phyloP scores from a whole-genome alignment of 805 yeast species.

The Candida arabinofermentans region DNA sequence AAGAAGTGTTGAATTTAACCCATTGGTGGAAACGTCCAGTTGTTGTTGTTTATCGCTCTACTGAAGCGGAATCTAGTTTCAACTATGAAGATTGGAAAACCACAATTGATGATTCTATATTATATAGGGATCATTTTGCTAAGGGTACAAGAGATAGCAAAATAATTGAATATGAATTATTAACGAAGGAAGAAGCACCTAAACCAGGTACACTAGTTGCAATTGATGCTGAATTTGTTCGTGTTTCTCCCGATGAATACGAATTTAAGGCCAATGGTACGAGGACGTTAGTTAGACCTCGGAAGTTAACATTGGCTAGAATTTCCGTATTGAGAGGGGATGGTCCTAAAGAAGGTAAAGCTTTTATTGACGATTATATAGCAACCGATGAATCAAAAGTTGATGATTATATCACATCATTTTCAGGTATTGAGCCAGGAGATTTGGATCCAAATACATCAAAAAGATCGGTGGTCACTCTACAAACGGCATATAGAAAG shows the following conservation, averaged over 20 bases:
- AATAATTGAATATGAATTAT: constrained; percentile 60
- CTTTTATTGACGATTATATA: constrained; percentile 92
- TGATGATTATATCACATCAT: constrained; percentile 82
- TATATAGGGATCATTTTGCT: constrained; percentile 74
- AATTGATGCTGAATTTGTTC: constrained; percentile 95
- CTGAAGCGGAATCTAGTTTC: constrained; percentile 36
- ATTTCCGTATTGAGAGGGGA: constrained; percentile 80
- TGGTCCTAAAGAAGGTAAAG: constrained; percentile 62
- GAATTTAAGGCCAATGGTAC: constrained; percentile 75
- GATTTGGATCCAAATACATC: constrained; percentile 75
- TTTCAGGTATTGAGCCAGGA: constrained; percentile 91
- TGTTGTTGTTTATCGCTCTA: constrained; percentile 58
- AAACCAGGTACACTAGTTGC: constrained; percentile 75
- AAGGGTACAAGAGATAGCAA: constrained; percentile 57
- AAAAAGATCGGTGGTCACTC: constrained; percentile 63
- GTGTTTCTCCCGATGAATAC: constrained; percentile 68
- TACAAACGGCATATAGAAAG: constrained; percentile 80
- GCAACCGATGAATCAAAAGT: constrained; percentile 60
- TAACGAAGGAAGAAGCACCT: constrained; percentile 70
- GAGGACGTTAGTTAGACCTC: constrained; percentile 68
- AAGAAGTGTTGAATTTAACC: constrained; percentile 71
- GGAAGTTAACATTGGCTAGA: constrained; percentile 75
- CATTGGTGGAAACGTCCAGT: constrained; percentile 84
- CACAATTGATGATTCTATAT: constrained; percentile 55
- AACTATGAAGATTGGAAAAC: constrained; percentile 49